Evolutionary conservation across 805 yeast species (phyloP), one percentile per base, ranked within the genome.

Genomic region (Candida maltosa): DNA sequence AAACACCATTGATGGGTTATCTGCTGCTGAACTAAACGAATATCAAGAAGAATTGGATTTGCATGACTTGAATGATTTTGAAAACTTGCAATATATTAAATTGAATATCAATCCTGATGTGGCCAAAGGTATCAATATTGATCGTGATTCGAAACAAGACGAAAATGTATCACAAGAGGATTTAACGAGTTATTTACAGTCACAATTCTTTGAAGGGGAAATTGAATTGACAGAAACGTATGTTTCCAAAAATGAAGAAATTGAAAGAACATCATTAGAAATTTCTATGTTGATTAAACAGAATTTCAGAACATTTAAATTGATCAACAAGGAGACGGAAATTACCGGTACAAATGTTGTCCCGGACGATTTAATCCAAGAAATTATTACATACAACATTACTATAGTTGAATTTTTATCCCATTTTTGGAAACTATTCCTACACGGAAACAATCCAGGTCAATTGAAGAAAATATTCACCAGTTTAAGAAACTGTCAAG

Each of bases 351-450:
- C 34, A 22, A 39, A 45, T 18, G 47, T 63, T 18, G 47, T 64
- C 1, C 52, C 65, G 3, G 48, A 49, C 4, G 36, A 43, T 7
- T 35, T 48, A 7, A 47, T 51, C 5, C 66, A 64, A 38, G 68
- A 62, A 29, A 56, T 67, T 27, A 52, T 63, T 12, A 50, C 57
- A 4, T 60, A 56, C 44, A 66, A 65, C 41, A 56, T 65, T 34
- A 66, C 70, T 3, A 49, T 61, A n/a, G 57, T 57, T 33, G 73
- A 67, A 45, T 65, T 66, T 36, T 47, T 67, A 16, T 62, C 69
- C 31, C 72, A 66, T 38, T 67, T 67, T 37, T 67, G 73, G 73
- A 56, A 59, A 32, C 39, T 66, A 1, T 67, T 51, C 34, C 48
- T 61, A 17, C 54, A 50, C 34, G 68, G 63, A 5, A 57, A 54